Evolutionary conservation across 495 filamentous ascomycete genomes (phyloP).

Genomic region (Daldinia concentrica): DNA sequence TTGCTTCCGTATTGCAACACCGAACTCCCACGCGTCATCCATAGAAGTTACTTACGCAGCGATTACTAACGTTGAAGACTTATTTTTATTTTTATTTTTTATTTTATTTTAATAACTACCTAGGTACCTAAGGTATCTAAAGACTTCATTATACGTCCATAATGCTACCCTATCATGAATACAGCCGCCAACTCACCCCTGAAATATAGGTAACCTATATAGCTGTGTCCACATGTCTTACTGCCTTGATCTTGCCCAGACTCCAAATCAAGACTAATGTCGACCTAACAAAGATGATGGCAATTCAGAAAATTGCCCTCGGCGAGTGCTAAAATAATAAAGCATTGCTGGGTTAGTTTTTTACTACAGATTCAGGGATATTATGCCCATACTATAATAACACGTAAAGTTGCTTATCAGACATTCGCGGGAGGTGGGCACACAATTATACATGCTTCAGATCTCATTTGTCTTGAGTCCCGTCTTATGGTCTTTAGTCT

Average conservation of each 20-base stretch:
- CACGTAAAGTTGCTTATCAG: not conserved
- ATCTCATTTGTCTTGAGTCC: constrained; percentile 36
- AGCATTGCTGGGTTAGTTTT: not conserved
- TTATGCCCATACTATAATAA: not conserved
- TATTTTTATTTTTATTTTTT: no score
- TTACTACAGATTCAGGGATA: not conserved
- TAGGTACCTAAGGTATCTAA: no score
- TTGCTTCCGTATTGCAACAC: not conserved
- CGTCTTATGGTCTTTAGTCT: constrained; percentile 25
- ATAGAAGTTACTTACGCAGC: not conserved
- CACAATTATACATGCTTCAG: constrained; percentile 26
- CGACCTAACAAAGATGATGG: no score
- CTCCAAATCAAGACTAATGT: no score
- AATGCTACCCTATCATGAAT: not conserved
- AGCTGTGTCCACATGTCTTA: no score
- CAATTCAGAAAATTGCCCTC: no score
- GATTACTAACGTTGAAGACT: not conserved
- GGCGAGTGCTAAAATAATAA: no score
- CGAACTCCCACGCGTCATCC: not conserved
- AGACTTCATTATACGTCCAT: not conserved
- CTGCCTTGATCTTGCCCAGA: no score
- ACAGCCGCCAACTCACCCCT: not conserved
- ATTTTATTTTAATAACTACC: not conserved
- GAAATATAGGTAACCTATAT: no score
- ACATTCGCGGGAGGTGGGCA: not conserved